Evolutionary conservation across 2,329 filamentous ascomycete species (phyloP).

Genomic region (Cercospora janseana): DNA sequence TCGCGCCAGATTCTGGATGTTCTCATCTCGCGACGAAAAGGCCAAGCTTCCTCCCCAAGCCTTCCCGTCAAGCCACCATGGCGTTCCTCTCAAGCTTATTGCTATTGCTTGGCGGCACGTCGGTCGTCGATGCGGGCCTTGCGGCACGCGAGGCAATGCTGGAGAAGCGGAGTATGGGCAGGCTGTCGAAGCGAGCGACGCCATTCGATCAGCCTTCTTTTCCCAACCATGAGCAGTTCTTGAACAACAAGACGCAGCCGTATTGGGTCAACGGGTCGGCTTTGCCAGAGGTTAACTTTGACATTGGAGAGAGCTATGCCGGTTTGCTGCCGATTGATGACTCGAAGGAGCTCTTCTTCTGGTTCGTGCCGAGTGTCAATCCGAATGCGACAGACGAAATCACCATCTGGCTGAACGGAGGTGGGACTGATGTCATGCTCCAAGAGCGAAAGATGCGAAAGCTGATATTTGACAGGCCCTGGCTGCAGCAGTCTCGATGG

Average conservation of each 20-base stretch:
- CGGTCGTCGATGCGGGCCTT: not conserved
- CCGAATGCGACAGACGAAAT: constrained; percentile 44
- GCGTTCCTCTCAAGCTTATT: constrained; percentile 4
- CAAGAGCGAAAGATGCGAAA: constrained; percentile 27
- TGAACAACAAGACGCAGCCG: constrained; percentile 13
- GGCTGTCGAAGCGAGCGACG: not conserved
- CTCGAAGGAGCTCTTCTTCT: constrained; percentile 44
- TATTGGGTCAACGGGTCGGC: constrained; percentile 28
- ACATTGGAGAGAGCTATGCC: constrained; percentile 38
- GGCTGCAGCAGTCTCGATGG: constrained; percentile 26
- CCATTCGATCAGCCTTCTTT: constrained; percentile 1
- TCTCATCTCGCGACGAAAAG: not conserved
- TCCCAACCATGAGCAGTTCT: constrained; percentile 5
- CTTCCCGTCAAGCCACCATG: not conserved
- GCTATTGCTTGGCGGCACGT: not conserved
- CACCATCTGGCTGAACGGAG: constrained; percentile 30
- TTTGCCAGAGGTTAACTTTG: constrained; percentile 35
- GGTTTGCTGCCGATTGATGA: constrained; percentile 32
- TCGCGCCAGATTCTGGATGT: no score
- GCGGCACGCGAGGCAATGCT: not conserved
- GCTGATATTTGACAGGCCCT: constrained; percentile 25
- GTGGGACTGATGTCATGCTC: constrained; percentile 15
- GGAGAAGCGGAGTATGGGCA: not conserved
- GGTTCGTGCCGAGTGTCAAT: constrained; percentile 50
- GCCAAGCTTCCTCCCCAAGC: not conserved